A percentile compares a stretch with the other conserved stretches of the same genome.
Conservation (phyloP, 805 yeast genomes). For the Yarrowia sp. region DNA sequence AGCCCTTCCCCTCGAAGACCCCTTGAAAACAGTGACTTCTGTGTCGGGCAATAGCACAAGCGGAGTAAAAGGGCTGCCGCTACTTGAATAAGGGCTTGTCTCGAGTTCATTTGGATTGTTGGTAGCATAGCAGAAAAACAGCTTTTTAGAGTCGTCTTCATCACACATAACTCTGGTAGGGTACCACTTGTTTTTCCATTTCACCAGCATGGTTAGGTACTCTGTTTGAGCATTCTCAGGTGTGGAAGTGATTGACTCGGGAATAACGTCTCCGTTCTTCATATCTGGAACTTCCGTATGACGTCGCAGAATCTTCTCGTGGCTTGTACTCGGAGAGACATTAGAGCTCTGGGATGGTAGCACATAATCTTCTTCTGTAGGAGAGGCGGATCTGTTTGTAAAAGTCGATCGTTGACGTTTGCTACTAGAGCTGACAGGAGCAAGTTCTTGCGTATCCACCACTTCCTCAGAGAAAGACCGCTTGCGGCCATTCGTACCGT, state of each 20-base stretch:
- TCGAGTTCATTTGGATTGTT: not conserved
- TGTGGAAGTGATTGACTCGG: constrained; percentile 4
- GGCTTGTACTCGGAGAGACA: not conserved
- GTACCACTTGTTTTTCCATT: not conserved
- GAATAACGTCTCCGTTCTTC: not conserved
- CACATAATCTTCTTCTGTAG: not conserved
- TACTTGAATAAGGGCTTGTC: not conserved
- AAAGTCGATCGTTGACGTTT: not conserved
- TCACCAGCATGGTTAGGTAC: not conserved
- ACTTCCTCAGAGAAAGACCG: not conserved
- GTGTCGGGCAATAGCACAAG: not conserved
- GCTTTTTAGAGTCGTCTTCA: not conserved
- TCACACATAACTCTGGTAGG: not conserved
- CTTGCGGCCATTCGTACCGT: not conserved
- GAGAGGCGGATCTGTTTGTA: not conserved
- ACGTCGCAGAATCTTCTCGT: not conserved
- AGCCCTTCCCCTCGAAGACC: not conserved
- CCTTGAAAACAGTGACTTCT: not conserved
- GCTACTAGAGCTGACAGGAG: not conserved
- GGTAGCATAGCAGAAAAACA: not conserved
- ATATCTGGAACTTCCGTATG: not conserved
- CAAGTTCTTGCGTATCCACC: not conserved
- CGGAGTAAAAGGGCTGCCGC: not conserved
- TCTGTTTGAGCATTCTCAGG: not conserved
- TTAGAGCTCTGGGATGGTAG: not conserved